A percentile compares a stretch with the other conserved stretches of the same genome.
These are phyloP conservation scores for Verticillium isaacii DNA, from an alignment of 2,329 filamentous ascomycete species.

Conservation along the genomic window DNA sequence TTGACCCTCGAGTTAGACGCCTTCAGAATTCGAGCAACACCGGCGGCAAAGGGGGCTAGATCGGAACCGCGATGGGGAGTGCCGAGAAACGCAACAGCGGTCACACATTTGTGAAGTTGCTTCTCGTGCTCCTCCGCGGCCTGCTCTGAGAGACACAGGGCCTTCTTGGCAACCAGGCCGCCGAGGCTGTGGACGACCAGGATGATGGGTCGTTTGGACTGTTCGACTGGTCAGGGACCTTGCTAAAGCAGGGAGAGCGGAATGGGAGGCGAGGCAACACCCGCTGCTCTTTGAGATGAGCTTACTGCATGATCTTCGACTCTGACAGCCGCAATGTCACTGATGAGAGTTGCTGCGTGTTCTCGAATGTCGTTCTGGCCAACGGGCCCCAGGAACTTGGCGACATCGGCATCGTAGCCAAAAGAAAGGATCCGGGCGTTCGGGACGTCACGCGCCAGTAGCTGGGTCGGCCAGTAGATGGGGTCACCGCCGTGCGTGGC, in stretches of 20 bases:
- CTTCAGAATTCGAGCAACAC: neutral
- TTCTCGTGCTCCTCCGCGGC: neutral
- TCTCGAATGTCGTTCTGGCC: neutral
- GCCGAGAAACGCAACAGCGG: neutral
- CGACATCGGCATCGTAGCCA: neutral
- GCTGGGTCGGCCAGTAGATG: neutral
- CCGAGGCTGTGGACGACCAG: neutral
- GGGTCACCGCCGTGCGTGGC: neutral
- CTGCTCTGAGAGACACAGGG: neutral
- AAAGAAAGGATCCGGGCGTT: neutral
- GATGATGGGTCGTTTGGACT: neutral
- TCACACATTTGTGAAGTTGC: neutral
- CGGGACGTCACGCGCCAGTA: neutral
- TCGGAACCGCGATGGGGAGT: constrained; percentile 1
- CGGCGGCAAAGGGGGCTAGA: neutral
- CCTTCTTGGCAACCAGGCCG: neutral
- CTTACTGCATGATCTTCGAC: neutral
- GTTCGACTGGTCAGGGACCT: neutral
- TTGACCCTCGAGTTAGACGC: neutral
- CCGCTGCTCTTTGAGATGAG: neutral
- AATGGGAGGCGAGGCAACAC: neutral
- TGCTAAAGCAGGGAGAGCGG: neutral
- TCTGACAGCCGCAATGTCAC: neutral
- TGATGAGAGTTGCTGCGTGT: neutral
- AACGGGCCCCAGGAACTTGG: neutral